phyloP scores from a whole-genome alignment of 2,329 filamentous ascomycete genomes.

The Ophiocordyceps camponoti-rufipedis region DNA sequence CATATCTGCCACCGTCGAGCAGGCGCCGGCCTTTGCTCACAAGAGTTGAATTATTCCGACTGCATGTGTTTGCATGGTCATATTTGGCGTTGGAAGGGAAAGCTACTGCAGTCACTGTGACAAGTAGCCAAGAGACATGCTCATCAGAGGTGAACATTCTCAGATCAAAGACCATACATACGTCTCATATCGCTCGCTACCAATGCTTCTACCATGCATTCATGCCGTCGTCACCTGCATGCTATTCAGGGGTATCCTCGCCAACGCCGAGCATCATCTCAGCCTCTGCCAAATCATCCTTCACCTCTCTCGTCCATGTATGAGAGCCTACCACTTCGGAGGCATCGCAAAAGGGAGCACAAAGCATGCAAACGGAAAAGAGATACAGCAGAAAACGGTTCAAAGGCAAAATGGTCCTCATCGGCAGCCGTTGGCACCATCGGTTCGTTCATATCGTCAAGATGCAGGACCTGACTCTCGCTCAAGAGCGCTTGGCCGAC shows the following conservation, averaged over 20 bases:
- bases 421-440: background rate
- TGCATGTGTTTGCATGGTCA: background rate
- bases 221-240: background rate
- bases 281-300: background rate
- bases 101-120: no score
- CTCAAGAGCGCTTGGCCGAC: background rate
- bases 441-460: background rate
- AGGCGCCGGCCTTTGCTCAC: conserved; percentile 53
- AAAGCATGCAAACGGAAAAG: background rate
- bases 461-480: background rate
- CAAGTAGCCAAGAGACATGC: no score
- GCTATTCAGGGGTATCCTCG: background rate
- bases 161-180: no score
- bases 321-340: background rate
- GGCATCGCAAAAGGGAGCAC: background rate
- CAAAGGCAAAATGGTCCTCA: background rate
- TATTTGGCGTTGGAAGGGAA: no score
- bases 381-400: background rate
- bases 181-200: background rate
- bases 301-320: background rate
- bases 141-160: no score
- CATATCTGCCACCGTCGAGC: conserved; percentile 77
- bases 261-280: background rate
- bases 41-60: conserved; percentile 6
- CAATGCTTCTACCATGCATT: background rate